These are phyloP conservation scores for Solioccasus polychromus DNA, from an alignment of 768 basidiomycete genomes.

Conservation along the genomic window DNA sequence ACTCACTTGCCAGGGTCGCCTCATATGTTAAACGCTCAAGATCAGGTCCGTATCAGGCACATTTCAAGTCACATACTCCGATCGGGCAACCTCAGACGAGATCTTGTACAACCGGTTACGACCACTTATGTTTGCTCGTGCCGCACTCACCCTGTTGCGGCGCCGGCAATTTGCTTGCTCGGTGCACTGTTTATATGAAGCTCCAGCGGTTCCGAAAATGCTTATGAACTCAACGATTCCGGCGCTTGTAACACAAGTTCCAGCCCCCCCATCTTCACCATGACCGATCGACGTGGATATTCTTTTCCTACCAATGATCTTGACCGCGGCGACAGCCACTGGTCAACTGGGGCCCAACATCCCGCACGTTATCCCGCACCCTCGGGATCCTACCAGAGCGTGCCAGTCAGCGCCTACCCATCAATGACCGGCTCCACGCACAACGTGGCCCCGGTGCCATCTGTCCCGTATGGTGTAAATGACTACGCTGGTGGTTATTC, in stretches of 20 bases:
- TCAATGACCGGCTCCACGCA: slow-evolving; percentile 13
- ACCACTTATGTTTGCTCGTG: slow-evolving; percentile 27
- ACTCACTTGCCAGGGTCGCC: slow-evolving; percentile 25
- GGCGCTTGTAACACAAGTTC: slow-evolving; percentile 7
- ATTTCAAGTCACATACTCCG: slow-evolving; percentile 18
- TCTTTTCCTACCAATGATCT: slow-evolving; percentile 17
- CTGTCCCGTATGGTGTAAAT: slow-evolving; percentile 21
- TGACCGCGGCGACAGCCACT: slow-evolving; percentile 22
- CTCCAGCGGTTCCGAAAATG: slow-evolving; percentile 31
- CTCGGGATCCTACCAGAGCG: slow-evolving; percentile 20
- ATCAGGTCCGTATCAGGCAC: slow-evolving; percentile 35
- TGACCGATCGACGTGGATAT: slow-evolving; percentile 32
- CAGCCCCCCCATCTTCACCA: slow-evolving; percentile 11
- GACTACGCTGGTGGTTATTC: slow-evolving; percentile 21
- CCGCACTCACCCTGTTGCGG: slow-evolving; percentile 30
- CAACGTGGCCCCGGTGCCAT: slow-evolving; percentile 16
- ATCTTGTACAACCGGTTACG: slow-evolving; percentile 31
- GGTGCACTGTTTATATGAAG: slow-evolving; percentile 25
- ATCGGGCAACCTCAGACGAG: slow-evolving; percentile 25
- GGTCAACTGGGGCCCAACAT: slow-evolving; percentile 20
- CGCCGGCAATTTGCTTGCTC: slow-evolving; percentile 31
- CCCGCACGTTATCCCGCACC: slow-evolving; percentile 23
- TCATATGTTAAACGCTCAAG: slow-evolving; percentile 20
- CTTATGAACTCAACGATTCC: slow-evolving; percentile 31
- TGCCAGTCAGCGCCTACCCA: slow-evolving; percentile 18